phyloP scores from a whole-genome alignment of 139 green algal species.

The Nannochloris sp. region DNA sequence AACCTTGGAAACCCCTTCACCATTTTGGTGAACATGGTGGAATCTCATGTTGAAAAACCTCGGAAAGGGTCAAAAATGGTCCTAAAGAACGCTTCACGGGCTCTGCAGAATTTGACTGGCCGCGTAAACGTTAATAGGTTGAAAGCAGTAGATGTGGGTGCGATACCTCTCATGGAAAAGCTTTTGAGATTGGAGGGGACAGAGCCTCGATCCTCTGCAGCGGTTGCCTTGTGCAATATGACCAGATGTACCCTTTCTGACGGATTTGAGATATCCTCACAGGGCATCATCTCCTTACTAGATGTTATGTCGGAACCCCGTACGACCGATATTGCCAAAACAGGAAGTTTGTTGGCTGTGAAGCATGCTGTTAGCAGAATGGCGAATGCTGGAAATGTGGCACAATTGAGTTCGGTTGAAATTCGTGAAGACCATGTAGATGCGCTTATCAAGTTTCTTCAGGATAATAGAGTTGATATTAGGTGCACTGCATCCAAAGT shows the following conservation, averaged over 20 bases:
- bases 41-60: neutral
- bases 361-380: neutral
- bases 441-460: neutral
- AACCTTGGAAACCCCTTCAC: neutral
- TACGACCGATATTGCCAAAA: neutral
- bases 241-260: neutral
- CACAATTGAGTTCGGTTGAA: neutral
- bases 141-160: neutral
- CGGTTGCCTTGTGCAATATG: neutral
- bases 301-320: neutral
- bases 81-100: slow-evolving; percentile 25
- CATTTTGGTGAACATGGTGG: neutral
- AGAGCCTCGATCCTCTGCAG: neutral
- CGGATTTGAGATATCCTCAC: neutral
- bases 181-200: slow-evolving; percentile 4
- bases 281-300: neutral
- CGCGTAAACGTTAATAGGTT: neutral
- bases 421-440: neutral
- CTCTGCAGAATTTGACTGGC: slow-evolving; percentile 22
- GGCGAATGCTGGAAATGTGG: too few species aligned
- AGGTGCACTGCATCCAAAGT: neutral
- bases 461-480: neutral
- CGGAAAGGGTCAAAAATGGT: neutral
- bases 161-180: slow-evolving; percentile 3
- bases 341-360: neutral